Evolutionary conservation across 2,329 filamentous ascomycete genomes (phyloP), one percentile per base, ranked within the genome.

Genomic region (Pseudogymnoascus sp.): DNA sequence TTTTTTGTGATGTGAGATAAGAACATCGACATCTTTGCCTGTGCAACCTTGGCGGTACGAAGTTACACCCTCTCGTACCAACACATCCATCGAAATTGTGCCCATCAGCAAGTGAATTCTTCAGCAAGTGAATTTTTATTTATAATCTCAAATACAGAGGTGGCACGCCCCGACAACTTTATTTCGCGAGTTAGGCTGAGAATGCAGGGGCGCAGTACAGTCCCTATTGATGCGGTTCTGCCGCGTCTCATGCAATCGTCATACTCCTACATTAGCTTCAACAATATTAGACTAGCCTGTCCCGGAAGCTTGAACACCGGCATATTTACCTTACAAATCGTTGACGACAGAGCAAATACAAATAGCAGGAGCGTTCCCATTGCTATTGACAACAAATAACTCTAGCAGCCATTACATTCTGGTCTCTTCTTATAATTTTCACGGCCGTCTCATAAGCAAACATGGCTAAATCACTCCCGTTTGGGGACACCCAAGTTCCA

Each of bases 381-480:
- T 38, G 37, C 37, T 38, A 38, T 38, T 16, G 14, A 38, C 37
- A 14, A 38, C 37, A 38, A 38, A 38, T 14, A 8, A 16, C 16
- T 38, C 37, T 16, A 6, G 37, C 14, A 38, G 37, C 14, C 37
- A 38, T 38, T 16, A 16, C 37, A 16, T 38, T 38, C 8, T 38
- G 16, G 14, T 8, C 37, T 31, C 6, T 1, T 16, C 37, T 7
- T 38, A 16, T 14, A n/a, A 38, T 38, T 16, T 38, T 16, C 37
- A 38, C 37, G 37, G 1, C 5, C 37, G 8, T 50, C 38, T 31
- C 6, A 43, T 14, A 26, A 43, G 22, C 24, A 40, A 68, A 61
- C 46, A 73, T 79, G 77, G 76, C 76, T 65, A 74, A 77, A 61
- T 76, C 76, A 65, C 67, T 79, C 56, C 72, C 73, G 2, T 79